Evolutionary conservation across 1,284 basidiomycete species (phyloP), one percentile per base, ranked within the genome.

Genomic region (Trichosporon sp.): DNA sequence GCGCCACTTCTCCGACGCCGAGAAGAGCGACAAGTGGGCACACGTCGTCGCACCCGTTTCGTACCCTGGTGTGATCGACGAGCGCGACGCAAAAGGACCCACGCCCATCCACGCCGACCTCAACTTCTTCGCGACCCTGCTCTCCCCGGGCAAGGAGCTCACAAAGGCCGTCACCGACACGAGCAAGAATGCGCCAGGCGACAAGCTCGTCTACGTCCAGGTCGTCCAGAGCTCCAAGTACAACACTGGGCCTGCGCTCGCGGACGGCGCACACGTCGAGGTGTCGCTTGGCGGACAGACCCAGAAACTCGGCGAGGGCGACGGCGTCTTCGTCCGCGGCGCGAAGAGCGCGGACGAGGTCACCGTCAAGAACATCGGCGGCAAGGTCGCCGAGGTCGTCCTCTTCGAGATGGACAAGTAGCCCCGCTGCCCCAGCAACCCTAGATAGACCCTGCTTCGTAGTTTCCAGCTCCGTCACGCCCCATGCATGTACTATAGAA

Each of bases 1-100:
- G 13, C 89, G 92, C n/a, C 87, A 91, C 80, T 94, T 93, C 78
- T 84, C 88, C 18, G 92, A 95, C 77, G 89, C 85, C n/a, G 88
- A 92, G 77, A 96, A 95, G 85, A 85, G 82, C 72, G 88, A 93
- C 78, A 87, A 86, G 56, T 88, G 90, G 82, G 87, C 84, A 1
- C 84, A 85, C 38, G 83, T 94, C 35, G 92, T 95, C 31, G 92
- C 91, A 0, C 91, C 92, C 0, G 84, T 87, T 12, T 84, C 0
- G 9, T 38, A 23, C n/a, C 64, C 64, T 18, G 89, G 86, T 0
- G 90, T 93, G 0, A 76, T 80, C 9, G 83, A 85, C 44, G 83
- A 86, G 58, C 86, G 93, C 66, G 91, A 93, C 70, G 88, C 84
- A 0, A 75, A 83, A 0, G 91, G 92, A 0, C 90, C 92, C 7